These are phyloP conservation scores for Fusarium tricinctum DNA, from an alignment of 2,329 filamentous ascomycete genomes.

Conservation along the genomic window DNA sequence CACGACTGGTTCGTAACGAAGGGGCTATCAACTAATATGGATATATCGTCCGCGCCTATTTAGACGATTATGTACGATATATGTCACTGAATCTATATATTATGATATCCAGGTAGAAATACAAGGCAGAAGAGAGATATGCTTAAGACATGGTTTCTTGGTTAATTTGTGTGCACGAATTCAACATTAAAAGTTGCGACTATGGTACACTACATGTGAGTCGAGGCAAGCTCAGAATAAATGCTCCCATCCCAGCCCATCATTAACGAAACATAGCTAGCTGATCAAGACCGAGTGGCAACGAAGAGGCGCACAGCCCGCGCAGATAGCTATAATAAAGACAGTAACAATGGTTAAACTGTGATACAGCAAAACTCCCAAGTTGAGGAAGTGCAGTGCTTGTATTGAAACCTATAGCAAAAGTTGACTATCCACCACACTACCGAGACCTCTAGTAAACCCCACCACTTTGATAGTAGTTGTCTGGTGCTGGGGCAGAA, in stretches of 20 bases:
- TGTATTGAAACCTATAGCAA: constrained; percentile 26
- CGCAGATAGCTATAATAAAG: background rate
- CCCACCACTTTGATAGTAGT: constrained; percentile 67
- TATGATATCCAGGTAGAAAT: background rate
- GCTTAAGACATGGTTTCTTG: background rate
- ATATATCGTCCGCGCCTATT: constrained; percentile 9
- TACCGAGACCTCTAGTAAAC: constrained; percentile 49
- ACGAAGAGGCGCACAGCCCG: background rate
- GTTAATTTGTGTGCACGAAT: background rate
- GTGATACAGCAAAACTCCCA: background rate
- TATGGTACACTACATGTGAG: background rate
- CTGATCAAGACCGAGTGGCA: background rate
- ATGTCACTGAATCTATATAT: background rate
- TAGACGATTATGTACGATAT: background rate
- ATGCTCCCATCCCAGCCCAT: background rate
- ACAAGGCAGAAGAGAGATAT: background rate
- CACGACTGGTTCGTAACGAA: constrained; percentile 39
- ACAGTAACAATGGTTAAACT: background rate
- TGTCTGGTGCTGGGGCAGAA: constrained; percentile 66
- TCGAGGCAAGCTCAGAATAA: background rate
- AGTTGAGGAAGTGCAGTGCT: constrained; percentile 2
- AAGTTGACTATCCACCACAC: constrained; percentile 3
- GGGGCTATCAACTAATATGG: constrained; percentile 9
- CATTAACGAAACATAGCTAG: background rate
- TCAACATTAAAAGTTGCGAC: background rate